Base-by-base conservation (phyloP, 805 yeast genomes). In the Brettanomyces nanus region DNA sequence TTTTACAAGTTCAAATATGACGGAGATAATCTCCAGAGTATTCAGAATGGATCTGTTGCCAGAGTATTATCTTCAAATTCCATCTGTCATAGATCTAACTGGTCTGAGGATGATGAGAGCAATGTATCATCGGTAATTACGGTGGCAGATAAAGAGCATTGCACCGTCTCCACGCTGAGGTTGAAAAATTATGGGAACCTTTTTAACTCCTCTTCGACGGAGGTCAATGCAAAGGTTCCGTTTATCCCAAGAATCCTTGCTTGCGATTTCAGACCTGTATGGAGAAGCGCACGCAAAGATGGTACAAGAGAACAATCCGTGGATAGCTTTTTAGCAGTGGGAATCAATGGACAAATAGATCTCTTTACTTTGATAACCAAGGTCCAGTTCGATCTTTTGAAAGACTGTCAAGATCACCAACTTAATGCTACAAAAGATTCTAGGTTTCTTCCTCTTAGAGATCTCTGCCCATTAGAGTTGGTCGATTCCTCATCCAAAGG, bases 281-380 rank as follows among this genome's bases (percentile, higher is more conserved):
- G 71, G 70, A 13, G 35, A 9, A 29, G 27, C 3, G 10, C 19
- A 10, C 9, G 14, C 17, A 15, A 15, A 5, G 18, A 20, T 14
- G n/a, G n/a, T n/a, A n/a, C n/a, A n/a, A n/a, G n/a, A n/a, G n/a
- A n/a, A n/a, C n/a, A n/a, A n/a, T n/a, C n/a, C n/a, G 11, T 35
- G 31, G 38, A 27, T 10, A 25, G 17, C 11, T 33, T 33, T 19
- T 13, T 59, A 14, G 47, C 63, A 10, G 56, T 61, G 39, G 71
- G 71, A 1, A 28, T 66, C 14, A 54, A 59, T 29, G 72, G 73
- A 3, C 67, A 63, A 30, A 40, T 65, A 6, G 48, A 43, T 37
- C 28, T 39, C 28, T 36, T 49, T 25, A 44, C 34, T 5, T 35
- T 44, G 19, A 32, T 44, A 22, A 34, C 36, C 14, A 42, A 37